phyloP scores from a whole-genome alignment of 352 stramenopile genomes.

The Phytopythium chamaehyphon region DNA sequence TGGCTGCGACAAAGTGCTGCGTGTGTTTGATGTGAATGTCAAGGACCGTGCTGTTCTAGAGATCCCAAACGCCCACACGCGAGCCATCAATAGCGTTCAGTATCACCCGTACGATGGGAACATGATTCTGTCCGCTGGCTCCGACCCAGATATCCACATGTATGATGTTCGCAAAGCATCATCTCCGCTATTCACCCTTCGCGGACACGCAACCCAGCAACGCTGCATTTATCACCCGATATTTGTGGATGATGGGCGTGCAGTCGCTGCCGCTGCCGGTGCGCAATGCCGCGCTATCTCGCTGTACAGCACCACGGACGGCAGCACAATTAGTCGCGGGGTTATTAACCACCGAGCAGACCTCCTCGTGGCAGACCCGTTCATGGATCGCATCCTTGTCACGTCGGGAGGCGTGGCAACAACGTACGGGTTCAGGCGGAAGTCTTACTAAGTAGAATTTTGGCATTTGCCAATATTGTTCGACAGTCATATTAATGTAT shows the following conservation, averaged over 20 bases:
- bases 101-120: slow-evolving; percentile 46
- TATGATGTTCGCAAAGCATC: slow-evolving; percentile 37
- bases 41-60: slow-evolving; percentile 7
- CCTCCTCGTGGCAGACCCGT: slow-evolving; percentile 32
- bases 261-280: slow-evolving; percentile 27
- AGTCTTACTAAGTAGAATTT: not conserved
- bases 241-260: slow-evolving; percentile 28
- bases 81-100: slow-evolving; percentile 53
- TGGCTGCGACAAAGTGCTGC: slow-evolving; percentile 39
- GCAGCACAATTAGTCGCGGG: slow-evolving; percentile 28
- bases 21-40: slow-evolving; percentile 24
- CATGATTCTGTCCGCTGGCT: slow-evolving; percentile 37
- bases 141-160: slow-evolving; percentile 43
- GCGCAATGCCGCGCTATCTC: slow-evolving; percentile 20
- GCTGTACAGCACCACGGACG: slow-evolving; percentile 33
- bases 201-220: slow-evolving; percentile 13
- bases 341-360: slow-evolving; percentile 22
- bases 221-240: slow-evolving; percentile 47
- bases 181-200: slow-evolving; percentile 31
- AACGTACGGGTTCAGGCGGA: slow-evolving; percentile 27
- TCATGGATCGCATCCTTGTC: slow-evolving; percentile 28
- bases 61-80: slow-evolving; percentile 23
- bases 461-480: not conserved
- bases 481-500: not conserved
- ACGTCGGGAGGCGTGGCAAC: slow-evolving; percentile 17